Evolutionary conservation across 768 basidiomycete species (phyloP), one percentile per base, ranked within the genome.

Genomic region (Russula sp.): DNA sequence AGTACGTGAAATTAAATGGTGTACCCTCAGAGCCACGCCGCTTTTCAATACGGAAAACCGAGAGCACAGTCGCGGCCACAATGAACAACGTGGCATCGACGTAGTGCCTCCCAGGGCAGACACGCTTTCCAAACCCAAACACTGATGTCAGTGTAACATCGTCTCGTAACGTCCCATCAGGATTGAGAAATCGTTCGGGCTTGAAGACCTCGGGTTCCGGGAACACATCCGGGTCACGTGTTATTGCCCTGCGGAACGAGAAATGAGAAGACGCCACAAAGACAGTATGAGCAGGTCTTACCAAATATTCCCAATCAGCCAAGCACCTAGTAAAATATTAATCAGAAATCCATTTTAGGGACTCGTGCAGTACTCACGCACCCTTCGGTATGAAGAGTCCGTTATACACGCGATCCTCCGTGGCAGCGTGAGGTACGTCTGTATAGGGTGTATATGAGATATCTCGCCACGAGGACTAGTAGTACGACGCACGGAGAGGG

Each of bases 301-400:
- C 46, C 46, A 48, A n/a, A 48, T 48, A 22, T 48, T 48, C n/a
- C 46, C 46, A n/a, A 48, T 48, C 46, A 48, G 22, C 46, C 46
- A 48, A 22, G 46, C 46, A 24, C 46, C 46, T 48, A 22, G 22
- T 48, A 11, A 48, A 48, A 48, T 11, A 48, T 5, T 11, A 3
- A 48, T 48, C 22, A 46, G 20, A 1, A 24, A 24, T 5, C 4
- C 1, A 4, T 48, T 46, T 5, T 10, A 22, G 13, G n/a, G 11
- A 22, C 22, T 22, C 10, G 22, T 5, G 46, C 4, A n/a, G 10
- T 22, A 11, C 4, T 48, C 22, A 22, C 46, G 46, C 46, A 66
- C 65, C 65, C 58, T 66, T 66, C n/a, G 55, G 61, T 36, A 63
- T 63, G 34, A 63, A 63, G 8, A 57, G 54, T n/a, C 56, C 61